Evolutionary conservation across 345 rosid species (phyloP), one percentile per base, ranked within the genome.

Genomic region (Pistacia integerrima): DNA sequence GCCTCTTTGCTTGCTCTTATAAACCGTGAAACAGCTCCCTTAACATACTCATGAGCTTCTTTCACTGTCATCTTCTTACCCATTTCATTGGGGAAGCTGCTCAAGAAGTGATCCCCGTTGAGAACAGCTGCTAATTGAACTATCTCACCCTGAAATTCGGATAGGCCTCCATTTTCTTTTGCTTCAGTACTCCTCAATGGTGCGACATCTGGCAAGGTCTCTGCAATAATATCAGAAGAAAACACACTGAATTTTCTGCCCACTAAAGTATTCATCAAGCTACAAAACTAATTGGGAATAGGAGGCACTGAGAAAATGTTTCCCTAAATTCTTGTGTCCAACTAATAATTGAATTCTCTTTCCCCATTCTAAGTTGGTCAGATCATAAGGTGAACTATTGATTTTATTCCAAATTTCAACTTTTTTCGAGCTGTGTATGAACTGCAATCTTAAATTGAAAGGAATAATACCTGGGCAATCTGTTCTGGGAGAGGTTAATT

Each of bases 51-150:
- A 38, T 90, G 91, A 79, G 97, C 99, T 85, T 90, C 89, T 84
- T 84, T 90, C 33, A 96, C 97, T 0, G 83, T 90, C 98, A 95
- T 90, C 79, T 89, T 92, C 89, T 88, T 88, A 70, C 92, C 81
- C 88, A 90, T 88, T 82, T 89, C 87, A 38, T 92, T 85, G 0
- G 91, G 97, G 82, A 87, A 96, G 80, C 97, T 93, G 88, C 93
- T 92, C 66, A 92, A 81, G 84, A 87, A 91, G 58, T 96, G 97
- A 77, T 96, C 99, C 0, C 98, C 99, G 0, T 89, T 93, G 6
- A 95, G 98, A 76, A 92, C 97, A 10, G 97, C 98, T 9, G 94
- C 99, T 62, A 96, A 84, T 67, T 96, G 99, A 81, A 96, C 99
- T 4, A 96, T 80, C 87, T 96, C 98, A 4, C 91, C 54, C 73